Conservation (phyloP, 805 yeast species). For the Alloascoidea hylecoeti region DNA sequence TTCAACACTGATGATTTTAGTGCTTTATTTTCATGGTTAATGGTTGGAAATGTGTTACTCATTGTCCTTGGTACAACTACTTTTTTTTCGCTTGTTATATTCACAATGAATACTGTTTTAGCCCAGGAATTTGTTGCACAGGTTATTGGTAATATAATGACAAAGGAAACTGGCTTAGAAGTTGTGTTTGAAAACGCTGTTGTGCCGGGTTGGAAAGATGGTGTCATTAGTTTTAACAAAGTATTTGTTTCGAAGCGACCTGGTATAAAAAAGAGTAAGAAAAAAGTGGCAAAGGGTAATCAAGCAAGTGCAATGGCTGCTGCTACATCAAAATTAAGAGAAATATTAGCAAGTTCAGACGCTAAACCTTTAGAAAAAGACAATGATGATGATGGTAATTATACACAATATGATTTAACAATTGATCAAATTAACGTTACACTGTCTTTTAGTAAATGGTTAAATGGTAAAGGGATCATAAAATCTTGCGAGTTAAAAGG, state of each 20-base stretch:
- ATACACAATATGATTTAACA: conserved; percentile 88
- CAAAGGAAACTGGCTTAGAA: conserved; percentile 67
- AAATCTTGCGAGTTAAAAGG: conserved; percentile 74
- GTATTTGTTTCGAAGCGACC: conserved; percentile 85
- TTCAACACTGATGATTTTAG: conserved; percentile 86
- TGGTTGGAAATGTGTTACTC: conserved; percentile 75
- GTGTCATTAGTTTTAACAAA: conserved; percentile 69
- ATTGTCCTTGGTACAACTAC: conserved; percentile 85
- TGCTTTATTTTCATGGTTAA: conserved; percentile 84
- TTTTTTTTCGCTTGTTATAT: conserved; percentile 66
- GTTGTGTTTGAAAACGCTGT: conserved; percentile 90
- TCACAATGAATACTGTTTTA: conserved; percentile 68
- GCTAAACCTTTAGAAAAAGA: conserved; percentile 17
- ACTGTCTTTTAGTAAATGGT: conserved; percentile 73
- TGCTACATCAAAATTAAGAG: conserved; percentile 21
- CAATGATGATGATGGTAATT: conserved; percentile 72
- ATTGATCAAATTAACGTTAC: conserved; percentile 77
- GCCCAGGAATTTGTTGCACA: conserved; percentile 84
- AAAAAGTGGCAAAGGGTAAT: conserved; percentile 52
- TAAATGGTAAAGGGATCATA: conserved; percentile 79
- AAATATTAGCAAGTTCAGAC: conserved; percentile 5
- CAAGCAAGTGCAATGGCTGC: conserved; percentile 58
- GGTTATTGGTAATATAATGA: conserved; percentile 67
- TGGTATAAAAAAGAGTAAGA: conserved; percentile 21
- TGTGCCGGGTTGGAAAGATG: conserved; percentile 87